Base-by-base conservation (phyloP, 192 early-diverging fungal genomes). In the Podila epigama region DNA sequence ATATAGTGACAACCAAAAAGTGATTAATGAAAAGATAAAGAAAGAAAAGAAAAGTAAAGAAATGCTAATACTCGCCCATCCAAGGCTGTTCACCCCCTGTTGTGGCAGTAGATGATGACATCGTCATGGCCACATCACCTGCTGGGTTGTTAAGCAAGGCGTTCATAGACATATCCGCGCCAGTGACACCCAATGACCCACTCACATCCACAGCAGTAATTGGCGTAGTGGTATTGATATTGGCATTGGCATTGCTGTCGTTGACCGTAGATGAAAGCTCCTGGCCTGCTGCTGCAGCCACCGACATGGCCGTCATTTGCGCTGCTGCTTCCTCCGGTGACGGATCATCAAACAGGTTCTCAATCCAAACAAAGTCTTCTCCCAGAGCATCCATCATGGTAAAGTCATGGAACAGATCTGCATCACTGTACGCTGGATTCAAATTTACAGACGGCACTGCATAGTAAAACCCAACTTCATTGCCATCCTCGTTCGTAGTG, bases 311-410 rank as follows among this genome's bases (percentile, higher is more conserved):
- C 16, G 32, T 34, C 72, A 75, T 68, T 31, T 61, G 67, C 15
- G 73, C 73, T 6, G 60, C 66, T 2, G 63, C 61, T 16, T 77
- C 73, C 34, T 77, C 73, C n/a, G 66, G 66, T 0, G 64, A 59
- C 3, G 66, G 73, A 5, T 77, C 73, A 12, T 77, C 73, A 63
- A 77, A 77, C 66, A 77, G 15, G 32, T 77, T 68, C 60, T 77
- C 66, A 40, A 77, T 68, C 73, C 73, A 77, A 8, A 77, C 73
- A 59, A 77, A 77, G 48, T 77, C 66, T 44, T 77, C 73, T 15
- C 73, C 72, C 0, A 75, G 53, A 25, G 72, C 53, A 62, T 75
- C 72, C 72, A 75, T 68, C 65, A 75, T 75, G 2, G 70, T 75
- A 32, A 75, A 77, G 51, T 77, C 73, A 9, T 77, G 65, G 61